Conservation (phyloP, 2,329 filamentous ascomycete genomes). For the Ophiocordyceps camponoti-saundersi region DNA sequence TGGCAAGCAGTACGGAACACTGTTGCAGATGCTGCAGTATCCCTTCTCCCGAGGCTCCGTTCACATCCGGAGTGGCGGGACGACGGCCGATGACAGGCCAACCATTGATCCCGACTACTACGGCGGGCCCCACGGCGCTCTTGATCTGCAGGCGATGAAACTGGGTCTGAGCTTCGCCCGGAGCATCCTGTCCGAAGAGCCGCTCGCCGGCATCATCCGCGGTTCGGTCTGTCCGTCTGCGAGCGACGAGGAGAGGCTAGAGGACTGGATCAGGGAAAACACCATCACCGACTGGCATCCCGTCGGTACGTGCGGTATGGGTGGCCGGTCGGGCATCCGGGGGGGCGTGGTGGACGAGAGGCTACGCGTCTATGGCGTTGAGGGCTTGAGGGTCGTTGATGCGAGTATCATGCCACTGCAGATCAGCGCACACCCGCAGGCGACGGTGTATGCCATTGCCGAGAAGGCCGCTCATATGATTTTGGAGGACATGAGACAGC, state of each 20-base stretch:
- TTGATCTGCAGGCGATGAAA: conserved; percentile 26
- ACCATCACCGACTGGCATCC: conserved; percentile 22
- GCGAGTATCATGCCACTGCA: conserved; percentile 12
- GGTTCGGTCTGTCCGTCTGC: conserved; percentile 9
- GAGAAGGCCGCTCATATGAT: conserved; percentile 15
- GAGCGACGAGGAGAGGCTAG: conserved; percentile 4
- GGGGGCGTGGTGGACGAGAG: conserved; percentile 13
- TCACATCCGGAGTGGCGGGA: conserved; percentile 18
- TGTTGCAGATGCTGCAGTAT: conserved; percentile 33
- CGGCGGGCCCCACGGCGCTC: conserved; percentile 15
- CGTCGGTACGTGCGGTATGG: conserved; percentile 17
- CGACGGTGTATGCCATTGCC: conserved; percentile 14
- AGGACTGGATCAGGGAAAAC: conserved; percentile 11
- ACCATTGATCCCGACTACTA: conserved; percentile 26
- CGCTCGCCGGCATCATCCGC: conserved; percentile 20
- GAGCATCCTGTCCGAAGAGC: conserved; percentile 18
- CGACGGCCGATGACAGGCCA: conserved; percentile 11
- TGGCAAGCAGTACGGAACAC: conserved; percentile 27
- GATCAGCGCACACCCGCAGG: conserved; percentile 10
- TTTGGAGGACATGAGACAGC: conserved; percentile 7
- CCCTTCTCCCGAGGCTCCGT: conserved; percentile 30
- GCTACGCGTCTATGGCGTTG: conserved; percentile 9
- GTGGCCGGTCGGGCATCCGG: conserved; percentile 10
- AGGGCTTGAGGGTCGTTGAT: conserved; percentile 7
- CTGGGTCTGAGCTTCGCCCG: conserved; percentile 20